A percentile compares a stretch with the other conserved stretches of the same genome.
These are phyloP conservation scores for Hortiboletus campestris DNA, from an alignment of 768 basidiomycete genomes.

Conservation along the genomic window DNA sequence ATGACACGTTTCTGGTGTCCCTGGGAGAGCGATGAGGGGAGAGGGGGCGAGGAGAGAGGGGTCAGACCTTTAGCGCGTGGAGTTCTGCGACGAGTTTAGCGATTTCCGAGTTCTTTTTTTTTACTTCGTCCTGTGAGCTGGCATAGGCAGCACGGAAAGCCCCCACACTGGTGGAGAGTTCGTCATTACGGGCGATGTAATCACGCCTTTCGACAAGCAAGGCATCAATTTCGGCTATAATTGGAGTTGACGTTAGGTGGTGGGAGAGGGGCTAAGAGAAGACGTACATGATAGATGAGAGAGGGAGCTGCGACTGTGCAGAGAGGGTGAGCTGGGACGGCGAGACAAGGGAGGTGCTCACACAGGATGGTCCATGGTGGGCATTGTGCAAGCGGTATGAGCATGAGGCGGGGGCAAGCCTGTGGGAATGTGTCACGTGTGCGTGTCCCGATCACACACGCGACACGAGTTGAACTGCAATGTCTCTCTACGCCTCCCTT, in stretches of 20 bases:
- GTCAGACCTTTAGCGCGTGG: slow-evolving; percentile 25
- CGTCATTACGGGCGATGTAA: slow-evolving; percentile 16
- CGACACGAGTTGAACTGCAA: background rate
- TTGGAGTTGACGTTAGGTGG: background rate
- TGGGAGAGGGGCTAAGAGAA: background rate
- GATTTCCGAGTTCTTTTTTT: slow-evolving; percentile 16
- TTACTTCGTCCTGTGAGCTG: slow-evolving; percentile 19
- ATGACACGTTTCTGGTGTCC: slow-evolving; percentile 37
- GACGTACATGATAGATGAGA: slow-evolving; percentile 7
- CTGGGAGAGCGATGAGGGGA: slow-evolving; percentile 3
- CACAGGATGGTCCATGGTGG: slow-evolving; percentile 21
- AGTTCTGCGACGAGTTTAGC: slow-evolving; percentile 25
- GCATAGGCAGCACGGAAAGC: slow-evolving; percentile 31
- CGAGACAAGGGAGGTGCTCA: background rate
- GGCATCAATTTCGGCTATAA: slow-evolving; percentile 30
- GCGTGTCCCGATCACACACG: slow-evolving; percentile 27
- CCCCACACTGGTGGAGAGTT: slow-evolving; percentile 22
- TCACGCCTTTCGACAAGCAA: slow-evolving; percentile 24
- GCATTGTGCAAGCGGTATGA: too few species aligned
- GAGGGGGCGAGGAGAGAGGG: background rate
- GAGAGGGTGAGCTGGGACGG: background rate
- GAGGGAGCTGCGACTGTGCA: slow-evolving; percentile 4
- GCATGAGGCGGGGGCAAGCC: background rate
- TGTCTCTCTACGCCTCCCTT: slow-evolving; percentile 37
- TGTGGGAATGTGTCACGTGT: slow-evolving; percentile 36